phyloP scores from a whole-genome alignment of 768 basidiomycete species.

The Boletus subcaerulescens region DNA sequence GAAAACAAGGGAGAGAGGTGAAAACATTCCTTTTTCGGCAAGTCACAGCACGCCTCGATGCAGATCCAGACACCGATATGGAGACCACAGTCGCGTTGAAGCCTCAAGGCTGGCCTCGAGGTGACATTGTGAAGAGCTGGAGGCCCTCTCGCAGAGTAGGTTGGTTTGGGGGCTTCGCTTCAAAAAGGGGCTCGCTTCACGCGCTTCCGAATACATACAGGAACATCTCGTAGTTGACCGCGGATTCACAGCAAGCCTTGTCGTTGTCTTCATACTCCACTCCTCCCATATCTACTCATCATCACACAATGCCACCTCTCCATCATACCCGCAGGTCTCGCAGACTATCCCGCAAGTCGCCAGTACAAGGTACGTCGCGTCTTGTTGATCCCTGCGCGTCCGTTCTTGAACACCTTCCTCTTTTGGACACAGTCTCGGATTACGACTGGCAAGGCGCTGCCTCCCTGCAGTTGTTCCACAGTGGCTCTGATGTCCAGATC shows the following conservation, averaged over 20 bases:
- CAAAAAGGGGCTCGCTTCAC: slow-evolving; percentile 28
- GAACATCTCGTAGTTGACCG: neutral
- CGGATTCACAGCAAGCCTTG: neutral
- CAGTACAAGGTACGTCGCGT: slow-evolving; percentile 30
- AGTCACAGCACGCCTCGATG: slow-evolving; percentile 16
- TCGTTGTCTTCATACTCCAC: neutral
- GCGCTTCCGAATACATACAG: slow-evolving; percentile 9
- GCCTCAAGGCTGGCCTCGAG: slow-evolving; percentile 39
- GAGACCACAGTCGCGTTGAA: slow-evolving; percentile 18
- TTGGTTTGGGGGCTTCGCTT: slow-evolving; percentile 21
- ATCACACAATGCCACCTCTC: slow-evolving; percentile 30
- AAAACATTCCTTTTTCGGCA: slow-evolving; percentile 12
- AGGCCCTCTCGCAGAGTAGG: slow-evolving; percentile 14
- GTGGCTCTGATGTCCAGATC: slow-evolving; percentile 14
- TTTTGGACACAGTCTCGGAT: slow-evolving; percentile 31
- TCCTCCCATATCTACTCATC: neutral
- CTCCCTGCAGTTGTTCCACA: slow-evolving; percentile 24
- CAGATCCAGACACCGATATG: slow-evolving; percentile 31
- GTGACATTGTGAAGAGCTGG: slow-evolving; percentile 38
- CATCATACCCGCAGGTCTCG: slow-evolving; percentile 42
- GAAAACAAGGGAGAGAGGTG: slow-evolving; percentile 5
- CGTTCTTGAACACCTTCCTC: slow-evolving; percentile 35
- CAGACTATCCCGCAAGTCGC: slow-evolving; percentile 40
- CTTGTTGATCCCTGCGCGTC: slow-evolving; percentile 20
- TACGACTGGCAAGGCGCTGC: slow-evolving; percentile 25